A percentile compares a stretch with the other conserved stretches of the same genome.
These are phyloP conservation scores for Oehlia diaphana DNA, from an alignment of 192 early-diverging fungal genomes.

Conservation along the genomic window DNA sequence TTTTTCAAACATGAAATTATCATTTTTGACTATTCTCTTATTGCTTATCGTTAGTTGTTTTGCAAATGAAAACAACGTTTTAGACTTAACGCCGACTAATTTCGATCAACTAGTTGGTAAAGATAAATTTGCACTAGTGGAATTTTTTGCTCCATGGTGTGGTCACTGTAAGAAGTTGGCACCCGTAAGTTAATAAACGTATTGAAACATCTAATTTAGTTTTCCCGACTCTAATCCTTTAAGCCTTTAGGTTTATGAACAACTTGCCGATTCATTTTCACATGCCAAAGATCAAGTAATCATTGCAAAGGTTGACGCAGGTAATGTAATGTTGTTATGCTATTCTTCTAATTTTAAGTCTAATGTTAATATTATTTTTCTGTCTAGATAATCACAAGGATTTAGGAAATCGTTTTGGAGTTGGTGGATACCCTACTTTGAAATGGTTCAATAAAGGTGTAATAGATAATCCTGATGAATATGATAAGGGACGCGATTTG, in stretches of 20 bases:
- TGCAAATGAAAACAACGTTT: slow-evolving; percentile 23
- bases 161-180: slow-evolving; percentile 79
- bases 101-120: slow-evolving; percentile 72
- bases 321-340: not conserved
- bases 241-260: slow-evolving; percentile 61
- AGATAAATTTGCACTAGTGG: slow-evolving; percentile 88
- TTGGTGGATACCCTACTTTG: slow-evolving; percentile 87
- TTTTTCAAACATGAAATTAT: not conserved
- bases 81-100: slow-evolving; percentile 42
- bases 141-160: slow-evolving; percentile 93
- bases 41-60: not conserved
- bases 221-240: not conserved
- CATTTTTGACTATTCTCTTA: not conserved
- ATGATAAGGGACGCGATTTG: slow-evolving; percentile 80
- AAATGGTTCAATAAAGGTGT: slow-evolving; percentile 92
- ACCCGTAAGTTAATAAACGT: slow-evolving; percentile 32
- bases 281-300: slow-evolving; percentile 74
- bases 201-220: not conserved
- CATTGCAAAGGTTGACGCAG: slow-evolving; percentile 85
- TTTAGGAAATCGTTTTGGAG: slow-evolving; percentile 72
- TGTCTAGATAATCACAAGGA: slow-evolving; percentile 74
- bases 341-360: slow-evolving; percentile 19
- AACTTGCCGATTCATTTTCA: slow-evolving; percentile 75
- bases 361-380: slow-evolving; percentile 28
- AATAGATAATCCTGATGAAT: slow-evolving; percentile 72